These are phyloP conservation scores for Suhomyces taliae DNA, from an alignment of 1,139 yeast genomes.

Conservation along the genomic window DNA sequence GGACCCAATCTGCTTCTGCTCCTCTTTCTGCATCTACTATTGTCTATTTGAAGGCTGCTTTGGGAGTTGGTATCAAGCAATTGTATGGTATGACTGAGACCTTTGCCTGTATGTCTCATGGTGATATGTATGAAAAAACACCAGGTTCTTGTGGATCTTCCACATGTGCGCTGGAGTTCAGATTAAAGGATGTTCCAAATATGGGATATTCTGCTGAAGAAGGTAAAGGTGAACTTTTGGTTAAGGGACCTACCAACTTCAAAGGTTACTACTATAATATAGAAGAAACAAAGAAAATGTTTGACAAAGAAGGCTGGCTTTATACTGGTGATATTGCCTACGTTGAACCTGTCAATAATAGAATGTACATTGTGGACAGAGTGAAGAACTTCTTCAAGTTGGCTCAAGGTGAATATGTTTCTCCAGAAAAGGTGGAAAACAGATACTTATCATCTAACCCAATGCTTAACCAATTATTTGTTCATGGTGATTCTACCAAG, in stretches of 20 bases:
- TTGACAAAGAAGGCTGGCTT: slow-evolving; percentile 61
- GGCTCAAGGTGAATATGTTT: slow-evolving; percentile 46
- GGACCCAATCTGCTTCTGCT: slow-evolving; percentile 25
- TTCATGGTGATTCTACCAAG: slow-evolving; percentile 64
- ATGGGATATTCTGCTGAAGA: slow-evolving; percentile 56
- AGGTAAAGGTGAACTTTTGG: slow-evolving; percentile 51
- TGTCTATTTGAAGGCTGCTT: slow-evolving; percentile 19
- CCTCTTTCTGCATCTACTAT: slow-evolving; percentile 21
- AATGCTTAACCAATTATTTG: slow-evolving; percentile 33
- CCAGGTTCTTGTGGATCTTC: slow-evolving; percentile 21
- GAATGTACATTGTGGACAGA: slow-evolving; percentile 39
- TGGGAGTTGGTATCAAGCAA: slow-evolving; percentile 20
- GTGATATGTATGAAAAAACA: slow-evolving; percentile 14
- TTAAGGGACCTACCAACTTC: slow-evolving; percentile 71
- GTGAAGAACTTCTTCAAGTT: slow-evolving; percentile 47
- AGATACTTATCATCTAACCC: slow-evolving; percentile 36
- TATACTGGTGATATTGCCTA: slow-evolving; percentile 43
- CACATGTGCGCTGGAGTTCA: slow-evolving; percentile 4
- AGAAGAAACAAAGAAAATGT: slow-evolving; percentile 50
- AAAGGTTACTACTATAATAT: slow-evolving; percentile 59
- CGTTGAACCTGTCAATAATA: slow-evolving; percentile 24
- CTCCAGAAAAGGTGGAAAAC: slow-evolving; percentile 46
- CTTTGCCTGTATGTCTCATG: slow-evolving; percentile 17
- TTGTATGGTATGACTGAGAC: slow-evolving; percentile 23
- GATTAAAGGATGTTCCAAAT: slow-evolving; percentile 55